Base-by-base conservation (phyloP, 495 filamentous ascomycete species). In the Penicillium samsonianum region DNA sequence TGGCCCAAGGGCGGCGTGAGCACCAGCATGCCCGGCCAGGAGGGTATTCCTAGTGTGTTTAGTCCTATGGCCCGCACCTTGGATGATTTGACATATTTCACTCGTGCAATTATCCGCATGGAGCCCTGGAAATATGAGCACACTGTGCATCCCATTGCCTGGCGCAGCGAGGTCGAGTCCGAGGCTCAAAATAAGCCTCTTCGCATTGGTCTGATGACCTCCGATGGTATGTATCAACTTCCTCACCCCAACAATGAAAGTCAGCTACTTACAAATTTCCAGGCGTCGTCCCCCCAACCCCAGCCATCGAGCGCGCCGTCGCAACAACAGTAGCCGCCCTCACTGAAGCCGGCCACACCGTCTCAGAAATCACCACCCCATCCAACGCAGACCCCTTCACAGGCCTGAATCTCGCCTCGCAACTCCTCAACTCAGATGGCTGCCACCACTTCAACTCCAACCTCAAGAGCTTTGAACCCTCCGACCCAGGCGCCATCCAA, bases 1-100 rank as follows among this genome's bases (percentile, higher is more conserved):
- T 98, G 94, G 91, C 92, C 91, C 5, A 95, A 95, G 67, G 79
- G 78, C 38, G 94, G 93, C 6, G 88, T 90, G 59, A 78, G 80
- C 37, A 96, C 94, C 3, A 92, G 89, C 60, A 97, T 97, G 93
- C 84, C 89, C 0, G 93, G 93, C 0, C 93, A 98, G 70, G 93
- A 98, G 70, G 93, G 92, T 4, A 85, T 98, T 31, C 81, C 89
- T 3, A 90, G 87, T 65, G 90, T 96, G 22, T 97, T 92, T 70
- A 93, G 89, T 52, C 93, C 93, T 4, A 97, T 98, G 94, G 82
- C 94, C 11, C 82, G 91, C 55, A 96, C 94, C 2, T 72, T 97
- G 65, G 83, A 82, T 40, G 93, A 98, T 66, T 73, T 98, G 33
- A 81, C 79, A 16, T 96, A 95, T 72, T 96, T 98, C 69, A 85